Conservation (phyloP, 192 early-diverging fungal genomes). For the Umbelopsis ramanniana region DNA sequence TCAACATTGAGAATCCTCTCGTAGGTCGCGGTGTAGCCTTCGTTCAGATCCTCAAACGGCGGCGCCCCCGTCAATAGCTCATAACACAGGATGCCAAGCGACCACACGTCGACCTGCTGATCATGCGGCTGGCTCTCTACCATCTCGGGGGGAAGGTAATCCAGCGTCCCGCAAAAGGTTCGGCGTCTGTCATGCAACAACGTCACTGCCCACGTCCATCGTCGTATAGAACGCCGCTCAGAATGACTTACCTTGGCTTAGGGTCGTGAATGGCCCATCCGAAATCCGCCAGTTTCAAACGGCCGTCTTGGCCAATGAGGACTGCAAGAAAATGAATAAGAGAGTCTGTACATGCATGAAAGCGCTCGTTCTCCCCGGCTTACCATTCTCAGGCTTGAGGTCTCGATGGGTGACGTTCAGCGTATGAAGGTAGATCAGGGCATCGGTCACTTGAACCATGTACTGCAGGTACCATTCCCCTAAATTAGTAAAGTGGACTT, state of each 20-base stretch:
- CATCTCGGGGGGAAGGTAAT: conserved; percentile 97
- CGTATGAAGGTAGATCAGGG: conserved; percentile 83
- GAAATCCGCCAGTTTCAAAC: conserved; percentile 94
- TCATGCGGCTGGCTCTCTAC: conserved; percentile 81
- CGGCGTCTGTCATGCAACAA: conserved; percentile 71
- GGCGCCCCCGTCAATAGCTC: conserved; percentile 91
- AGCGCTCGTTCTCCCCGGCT: too few relatives aligned
- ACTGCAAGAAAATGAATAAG: conserved; percentile 24
- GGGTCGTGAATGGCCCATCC: conserved; percentile 95
- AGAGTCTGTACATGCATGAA: too few relatives aligned
- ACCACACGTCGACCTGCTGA: conserved; percentile 88
- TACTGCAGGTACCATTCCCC: conserved; percentile 55
- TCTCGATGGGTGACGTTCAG: conserved; percentile 93
- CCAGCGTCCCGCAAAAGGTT: conserved; percentile 94
- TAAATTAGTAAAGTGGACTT: not conserved
- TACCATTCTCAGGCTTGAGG: conserved; percentile 80
- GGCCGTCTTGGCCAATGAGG: conserved; percentile 76
- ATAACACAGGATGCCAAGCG: conserved; percentile 89
- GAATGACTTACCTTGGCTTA: conserved; percentile 84
- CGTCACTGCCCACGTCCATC: too few relatives aligned
- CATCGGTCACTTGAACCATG: conserved; percentile 75
- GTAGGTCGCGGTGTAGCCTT: conserved; percentile 74
- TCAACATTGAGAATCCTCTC: conserved; percentile 81
- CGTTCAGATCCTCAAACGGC: conserved; percentile 75
- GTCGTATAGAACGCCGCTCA: too few relatives aligned